Base-by-base conservation (phyloP, 495 filamentous ascomycete species). In the Haplographium delicatum region DNA sequence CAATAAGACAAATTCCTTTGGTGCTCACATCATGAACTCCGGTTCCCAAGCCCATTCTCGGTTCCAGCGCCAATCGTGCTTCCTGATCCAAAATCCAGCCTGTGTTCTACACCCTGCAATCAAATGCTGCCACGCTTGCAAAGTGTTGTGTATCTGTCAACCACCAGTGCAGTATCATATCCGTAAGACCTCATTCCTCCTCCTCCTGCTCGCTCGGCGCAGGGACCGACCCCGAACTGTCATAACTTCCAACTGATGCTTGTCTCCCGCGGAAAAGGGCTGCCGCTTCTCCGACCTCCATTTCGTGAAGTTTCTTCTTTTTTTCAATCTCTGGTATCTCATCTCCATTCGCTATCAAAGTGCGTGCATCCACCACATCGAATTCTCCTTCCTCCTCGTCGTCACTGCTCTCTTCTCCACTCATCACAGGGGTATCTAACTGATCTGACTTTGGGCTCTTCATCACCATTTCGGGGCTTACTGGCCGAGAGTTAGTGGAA, bases 211-310 rank as follows among this genome's bases (percentile, higher is more conserved):
- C 47, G 4, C 45, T 48, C 9, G 40, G 44, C 1, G 50, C 43
- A 22, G 44, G 23, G 4, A 20, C 15, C 2, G 56, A 55, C 3
- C 26, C 51, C 8, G 52, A 25, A 47, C 54, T 58, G 25, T 58
- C 59, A 33, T 26, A 41, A 51, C 48, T 54, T 3, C 53, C 50
- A 35, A 55, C 24, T 28, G 41, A 49, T 7, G 9, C 26, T 34
- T 60, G 54, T 24, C 57, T 44, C 20, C 47, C 57, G n/a, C 23
- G 33, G 2, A 42, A 27, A 11, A 80, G 58, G 5, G 72, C 74
- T 9, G 68, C 69, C 6, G 75, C 76, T 47, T 80, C 76, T 31
- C 69, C 71, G 13, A 69, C 62, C 54, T 80, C 76, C 75, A 80
- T 80, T 47, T 64, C 70, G 48, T 78, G 75, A 18, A 80, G 66